Base-by-base conservation (phyloP, 345 rosid species). In the Gossypium rotundifolium region DNA sequence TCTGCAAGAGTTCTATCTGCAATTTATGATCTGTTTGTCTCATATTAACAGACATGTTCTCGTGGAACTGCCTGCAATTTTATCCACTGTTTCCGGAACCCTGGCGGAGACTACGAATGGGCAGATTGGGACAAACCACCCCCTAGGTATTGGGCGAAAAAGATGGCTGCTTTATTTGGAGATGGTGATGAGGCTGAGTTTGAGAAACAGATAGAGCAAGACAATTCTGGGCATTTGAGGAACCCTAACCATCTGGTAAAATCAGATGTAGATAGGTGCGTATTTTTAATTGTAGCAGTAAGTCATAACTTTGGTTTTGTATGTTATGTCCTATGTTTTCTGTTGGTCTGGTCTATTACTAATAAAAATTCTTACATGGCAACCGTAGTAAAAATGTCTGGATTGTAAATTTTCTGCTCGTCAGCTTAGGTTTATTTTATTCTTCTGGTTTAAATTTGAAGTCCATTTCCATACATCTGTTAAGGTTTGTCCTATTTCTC, bases 51-150 rank as follows among this genome's bases (percentile, higher is more conserved):
- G 98, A 78, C 88, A n/a, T 95, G 98, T 79, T 93, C 99, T 74
- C 98, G 77, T 78, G 99, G 99, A 82, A 85, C 81, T 29, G 85
- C 93, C 49, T 95, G 99, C 92, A 95, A 95, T 84, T 95, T 95
- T 76, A 86, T 95, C 49, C 99, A 95, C 83, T 93, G 98, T 83
- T 95, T 95, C 84, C 86, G 87, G 73, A 95, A 95, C 79, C 99
- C 99, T 27, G 98, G 99, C 57, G 98, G 93, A 42, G 99, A 95
- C 85, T 95, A 91, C 81, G 96, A 93, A 79, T 95, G 99, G 99
- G 97, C 99, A 74, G 97, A 95, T 80, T 83, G 85, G 89, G 98
- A 93, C 81, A 90, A 86, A 83, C 94, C 93, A 76, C 93, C 98
- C 65, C 98, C 99, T 40, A 87, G 87, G 83, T 93, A 83, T 83